Base-by-base conservation (phyloP, 2,329 filamentous ascomycete genomes). In the Trichoderma brevicompactum region DNA sequence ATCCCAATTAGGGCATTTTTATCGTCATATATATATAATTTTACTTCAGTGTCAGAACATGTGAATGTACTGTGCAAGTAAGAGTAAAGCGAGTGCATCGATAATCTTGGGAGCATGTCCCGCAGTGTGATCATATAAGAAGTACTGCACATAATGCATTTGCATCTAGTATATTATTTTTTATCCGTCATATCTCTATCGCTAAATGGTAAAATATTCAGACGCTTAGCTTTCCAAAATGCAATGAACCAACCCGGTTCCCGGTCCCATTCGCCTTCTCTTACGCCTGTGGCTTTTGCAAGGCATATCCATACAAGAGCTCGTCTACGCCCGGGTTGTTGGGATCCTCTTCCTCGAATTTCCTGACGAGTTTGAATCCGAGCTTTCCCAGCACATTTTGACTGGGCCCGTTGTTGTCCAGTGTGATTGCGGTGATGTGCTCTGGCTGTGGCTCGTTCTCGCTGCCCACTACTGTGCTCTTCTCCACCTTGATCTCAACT, bases 341-440 rank as follows among this genome's bases (percentile, higher is more conserved):
- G 3, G 64, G 19, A 52, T 78, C 74, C 10, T 65, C 60, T 55
- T 77, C 73, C 6, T 68, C 65, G 76, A 78, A 83, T 32, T 69
- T 74, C 69, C 80, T 79, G 49, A 80, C 79, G 43, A 79, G 70
- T 69, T 76, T 75, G 68, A 89, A 87, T 1, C 87, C 87, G 13
- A 72, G 75, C 71, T 89, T 89, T 54, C 73, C 70, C 63, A 91
- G 69, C 7, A 91, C 83, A 3, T 79, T 79, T 65, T 82, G 81
- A 69, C 88, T 90, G 3, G 77, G 78, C 7, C 66, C 64, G 69
- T 91, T 89, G 12, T 73, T 72, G 0, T 73, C 73, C 43, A 83
- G 79, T 9, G 84, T 83, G 7, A 84, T 73, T 1, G 83, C 84
- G 17, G 77, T 70, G 49, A 87, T 67, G 53, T 75, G 70, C 72